Conservation (phyloP, 2,329 filamentous ascomycete genomes). For the Talaromyces islandicus region DNA sequence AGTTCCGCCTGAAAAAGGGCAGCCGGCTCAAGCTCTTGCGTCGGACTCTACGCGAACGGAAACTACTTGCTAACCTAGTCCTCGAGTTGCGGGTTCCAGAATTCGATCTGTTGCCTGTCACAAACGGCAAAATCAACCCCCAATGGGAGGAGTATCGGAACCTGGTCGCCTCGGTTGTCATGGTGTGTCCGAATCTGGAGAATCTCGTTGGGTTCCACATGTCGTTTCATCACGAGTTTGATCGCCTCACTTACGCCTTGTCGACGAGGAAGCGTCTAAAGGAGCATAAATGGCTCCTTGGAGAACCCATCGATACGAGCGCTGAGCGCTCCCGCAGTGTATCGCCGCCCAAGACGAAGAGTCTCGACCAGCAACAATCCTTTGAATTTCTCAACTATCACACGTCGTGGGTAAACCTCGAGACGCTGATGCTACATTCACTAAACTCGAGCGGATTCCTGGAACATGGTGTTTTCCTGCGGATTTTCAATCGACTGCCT, state of each 20-base stretch:
- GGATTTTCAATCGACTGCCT: conserved; percentile 49
- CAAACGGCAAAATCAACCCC: conserved; percentile 33
- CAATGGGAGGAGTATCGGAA: conserved; percentile 47
- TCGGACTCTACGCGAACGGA: conserved; percentile 48
- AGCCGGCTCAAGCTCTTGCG: conserved; percentile 50
- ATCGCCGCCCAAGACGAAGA: conserved; percentile 24
- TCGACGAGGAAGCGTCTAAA: conserved; percentile 50
- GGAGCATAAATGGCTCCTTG: conserved; percentile 53
- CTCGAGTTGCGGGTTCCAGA: conserved; percentile 49
- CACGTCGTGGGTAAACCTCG: conserved; percentile 44
- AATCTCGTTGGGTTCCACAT: conserved; percentile 48
- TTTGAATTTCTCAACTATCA: conserved; percentile 51
- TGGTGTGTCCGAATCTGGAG: conserved; percentile 54
- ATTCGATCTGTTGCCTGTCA: conserved; percentile 34
- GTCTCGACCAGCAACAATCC: conserved; percentile 45
- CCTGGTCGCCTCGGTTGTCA: conserved; percentile 50
- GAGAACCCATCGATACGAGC: conserved; percentile 34
- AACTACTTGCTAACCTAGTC: conserved; percentile 47
- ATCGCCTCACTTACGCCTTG: conserved; percentile 50
- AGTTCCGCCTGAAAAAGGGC: conserved; percentile 44
- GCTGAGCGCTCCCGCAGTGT: conserved; percentile 25
- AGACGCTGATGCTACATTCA: conserved; percentile 49
- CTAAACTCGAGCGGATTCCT: conserved; percentile 38
- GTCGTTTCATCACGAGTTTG: conserved; percentile 49
- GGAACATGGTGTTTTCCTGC: conserved; percentile 51